Conservation (phyloP, 1,139 yeast species). For the Yamadazyma diddensiae region DNA sequence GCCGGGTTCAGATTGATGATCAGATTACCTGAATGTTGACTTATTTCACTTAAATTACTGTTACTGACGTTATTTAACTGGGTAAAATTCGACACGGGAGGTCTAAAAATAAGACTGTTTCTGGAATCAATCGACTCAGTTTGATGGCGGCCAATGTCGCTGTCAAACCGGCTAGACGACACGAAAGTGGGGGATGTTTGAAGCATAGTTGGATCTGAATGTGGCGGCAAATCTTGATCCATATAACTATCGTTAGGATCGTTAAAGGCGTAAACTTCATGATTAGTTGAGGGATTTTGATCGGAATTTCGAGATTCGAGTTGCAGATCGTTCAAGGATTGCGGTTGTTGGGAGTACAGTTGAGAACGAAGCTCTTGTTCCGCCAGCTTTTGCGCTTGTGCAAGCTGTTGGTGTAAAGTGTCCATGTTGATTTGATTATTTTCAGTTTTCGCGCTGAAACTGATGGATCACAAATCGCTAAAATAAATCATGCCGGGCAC, state of each 20-base stretch:
- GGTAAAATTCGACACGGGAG: conserved; percentile 40
- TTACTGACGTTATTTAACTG: conserved; percentile 40
- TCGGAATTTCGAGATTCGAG: background rate
- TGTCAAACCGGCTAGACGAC: conserved; percentile 12
- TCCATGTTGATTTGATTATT: conserved; percentile 5
- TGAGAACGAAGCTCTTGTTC: conserved; percentile 8
- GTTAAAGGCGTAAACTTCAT: background rate
- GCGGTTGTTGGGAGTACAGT: background rate
- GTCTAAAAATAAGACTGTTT: conserved; percentile 35
- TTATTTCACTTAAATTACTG: conserved; percentile 30
- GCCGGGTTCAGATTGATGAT: conserved; percentile 3
- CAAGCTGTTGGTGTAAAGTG: conserved; percentile 11
- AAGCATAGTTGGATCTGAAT: background rate
- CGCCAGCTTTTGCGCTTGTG: conserved; percentile 13
- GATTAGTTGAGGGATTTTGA: background rate
- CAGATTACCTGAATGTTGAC: conserved; percentile 11
- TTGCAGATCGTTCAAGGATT: conserved; percentile 8
- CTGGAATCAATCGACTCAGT: conserved; percentile 29
- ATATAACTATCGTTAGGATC: conserved; percentile 29
- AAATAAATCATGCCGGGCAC: too few relatives aligned
- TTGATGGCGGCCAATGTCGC: conserved; percentile 12
- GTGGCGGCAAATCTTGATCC: conserved; percentile 35
- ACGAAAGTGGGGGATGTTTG: conserved; percentile 18
- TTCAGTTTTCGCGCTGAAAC: background rate
- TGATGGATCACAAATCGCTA: too few relatives aligned